Percentiles rank a stretch among this genome's conserved stretches.
phyloP scores from a whole-genome alignment of 805 yeast species.

The Sugiyamaella lignohabitans region DNA sequence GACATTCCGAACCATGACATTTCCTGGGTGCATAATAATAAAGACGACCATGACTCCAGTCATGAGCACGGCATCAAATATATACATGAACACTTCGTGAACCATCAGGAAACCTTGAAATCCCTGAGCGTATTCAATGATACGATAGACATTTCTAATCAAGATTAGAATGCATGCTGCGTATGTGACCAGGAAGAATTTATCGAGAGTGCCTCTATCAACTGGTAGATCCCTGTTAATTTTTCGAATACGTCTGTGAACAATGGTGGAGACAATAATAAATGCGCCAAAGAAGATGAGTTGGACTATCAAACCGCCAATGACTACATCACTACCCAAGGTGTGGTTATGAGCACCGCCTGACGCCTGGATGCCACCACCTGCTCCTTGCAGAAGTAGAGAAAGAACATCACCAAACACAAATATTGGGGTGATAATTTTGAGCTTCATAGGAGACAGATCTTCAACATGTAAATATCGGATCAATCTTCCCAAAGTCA shows the following conservation, averaged over 20 bases:
- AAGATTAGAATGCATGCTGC: conserved; percentile 48
- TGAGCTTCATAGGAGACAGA: conserved; percentile 47
- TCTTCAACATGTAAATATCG: conserved; percentile 45
- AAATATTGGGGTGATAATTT: conserved; percentile 56
- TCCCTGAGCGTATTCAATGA: conserved; percentile 64
- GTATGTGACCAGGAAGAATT: conserved; percentile 18
- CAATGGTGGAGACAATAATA: conserved; percentile 39
- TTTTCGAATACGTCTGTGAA: conserved; percentile 10
- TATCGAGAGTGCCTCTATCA: background rate
- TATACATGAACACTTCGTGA: conserved; percentile 18
- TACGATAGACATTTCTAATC: conserved; percentile 65
- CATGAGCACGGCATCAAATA: conserved; percentile 20
- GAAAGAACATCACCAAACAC: conserved; percentile 62
- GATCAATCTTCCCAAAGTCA: conserved; percentile 57
- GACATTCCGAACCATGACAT: conserved; percentile 43
- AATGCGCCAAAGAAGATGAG: conserved; percentile 63
- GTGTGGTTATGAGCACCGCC: conserved; percentile 34
- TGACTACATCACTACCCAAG: conserved; percentile 56
- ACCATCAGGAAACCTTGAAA: conserved; percentile 51
- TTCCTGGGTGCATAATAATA: conserved; percentile 51
- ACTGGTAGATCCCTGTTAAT: conserved; percentile 5
- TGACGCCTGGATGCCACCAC: conserved; percentile 64
- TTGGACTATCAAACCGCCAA: conserved; percentile 74
- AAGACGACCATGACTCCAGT: background rate
- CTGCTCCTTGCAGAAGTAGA: conserved; percentile 60